Evolutionary conservation across 1,139 yeast genomes (phyloP), one percentile per base, ranked within the genome.

Genomic region (Geotrichum klebahnii): DNA sequence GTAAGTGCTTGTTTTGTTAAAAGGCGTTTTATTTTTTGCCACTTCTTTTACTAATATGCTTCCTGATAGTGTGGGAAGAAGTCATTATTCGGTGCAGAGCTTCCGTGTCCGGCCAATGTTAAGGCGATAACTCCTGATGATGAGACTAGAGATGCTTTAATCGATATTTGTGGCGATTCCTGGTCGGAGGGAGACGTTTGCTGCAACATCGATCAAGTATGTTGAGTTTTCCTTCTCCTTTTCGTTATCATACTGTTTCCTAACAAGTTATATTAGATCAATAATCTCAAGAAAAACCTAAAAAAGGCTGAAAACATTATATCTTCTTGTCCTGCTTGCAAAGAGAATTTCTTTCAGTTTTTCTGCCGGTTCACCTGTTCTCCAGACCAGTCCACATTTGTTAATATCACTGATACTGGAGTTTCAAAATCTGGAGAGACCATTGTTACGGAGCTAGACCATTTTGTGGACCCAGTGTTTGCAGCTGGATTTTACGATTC

Each of bases 261-360:
- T 38, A 38, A 38, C 42, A 4, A 22, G 14, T 38, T 10, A 5
- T 34, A 8, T 20, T 20, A 52, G 48, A 52, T 67, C 19, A 58
- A 60, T 1, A 68, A 69, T 33, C 64, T 83, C 43, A 70, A 70
- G 55, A 67, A 66, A 36, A 85, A 82, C 62, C 69, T 92, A 52
- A 79, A 82, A 58, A 80, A 80, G 55, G 96, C 85, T 0, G 94
- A 84, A 54, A 80, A 88, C 0, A 68, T 92, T 36, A 84, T 92
- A 37, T 79, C 95, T 22, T 85, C 96, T 3, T 92, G 98, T 65
- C 97, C 97, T 1, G 97, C 98, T 0, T 92, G 98, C 66, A 75
- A 79, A 53, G 81, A 80, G 67, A 92, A 92, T 70, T 90, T 92
- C 66, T 80, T 81, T 61, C 85, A 84, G 60, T 74, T 90, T 59